Base-by-base conservation (phyloP, 2,329 filamentous ascomycete genomes). In the Tolypocladium nubicola region DNA sequence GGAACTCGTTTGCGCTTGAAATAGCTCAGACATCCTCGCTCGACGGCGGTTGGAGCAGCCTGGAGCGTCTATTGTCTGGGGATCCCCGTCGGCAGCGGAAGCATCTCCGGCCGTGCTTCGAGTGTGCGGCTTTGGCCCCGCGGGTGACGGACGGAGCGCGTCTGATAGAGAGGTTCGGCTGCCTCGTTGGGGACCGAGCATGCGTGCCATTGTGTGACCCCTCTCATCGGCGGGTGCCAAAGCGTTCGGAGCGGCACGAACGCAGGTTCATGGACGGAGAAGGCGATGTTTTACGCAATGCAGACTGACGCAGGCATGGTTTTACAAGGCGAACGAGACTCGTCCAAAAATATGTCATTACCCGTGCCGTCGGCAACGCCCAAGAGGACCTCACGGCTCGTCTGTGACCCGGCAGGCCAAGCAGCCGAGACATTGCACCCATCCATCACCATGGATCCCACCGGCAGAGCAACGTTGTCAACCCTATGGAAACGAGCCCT, bases 401-500 rank as follows among this genome's bases (percentile, higher is more conserved):
- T 33, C 26, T 33, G 21, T n/a, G n/a, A 33, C 47, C n/a, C 30
- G 23, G 13, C 43, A 19, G 43, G 43, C 43, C 3, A 10, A 30
- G 23, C 13, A 49, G 13, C 26, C 30, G 26, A 50, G 26, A 26
- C 47, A 35, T 9, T 16, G 5, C 26, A 26, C 4, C 16, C 47
- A 35, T 14, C 19, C 47, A n/a, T 0, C 6, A 3, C 26, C 19
- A 50, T 50, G 30, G 16, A 33, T 33, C 8, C 7, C 26, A 11
- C 45, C 11, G 33, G 45, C 26, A 19, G 16, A 49, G 16, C 47
- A 50, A 9, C 47, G 47, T 7, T 7, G 11, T 13, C 47, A 7
- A 11, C 14, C 19, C 16, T 50, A 50, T 35, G 47, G 47, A 6
- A 50, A 50, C 1, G 55, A 53, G 9, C 65, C 65, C 56, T 58